phyloP scores from a whole-genome alignment of 495 filamentous ascomycete species.

The Penicillium flavigenum region DNA sequence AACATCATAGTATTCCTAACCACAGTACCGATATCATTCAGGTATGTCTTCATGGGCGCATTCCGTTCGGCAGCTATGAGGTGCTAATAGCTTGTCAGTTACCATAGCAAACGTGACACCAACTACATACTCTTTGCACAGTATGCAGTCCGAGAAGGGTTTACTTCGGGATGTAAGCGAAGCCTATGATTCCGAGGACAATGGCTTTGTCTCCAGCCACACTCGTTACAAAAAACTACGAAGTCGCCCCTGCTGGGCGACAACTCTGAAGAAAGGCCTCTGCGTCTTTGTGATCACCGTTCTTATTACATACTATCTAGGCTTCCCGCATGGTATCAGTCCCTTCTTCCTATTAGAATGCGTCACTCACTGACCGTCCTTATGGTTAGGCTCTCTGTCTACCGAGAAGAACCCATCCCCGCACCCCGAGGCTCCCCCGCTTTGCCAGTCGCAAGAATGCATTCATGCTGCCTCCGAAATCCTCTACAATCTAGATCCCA shows the following conservation, averaged over 20 bases:
- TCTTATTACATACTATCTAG: slow-evolving; percentile 14
- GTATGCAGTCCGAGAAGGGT: slow-evolving; percentile 10
- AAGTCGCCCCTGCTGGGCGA: slow-evolving; percentile 15
- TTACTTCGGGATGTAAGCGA: slow-evolving; percentile 7
- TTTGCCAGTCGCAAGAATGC: slow-evolving; percentile 62
- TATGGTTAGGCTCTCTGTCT: slow-evolving; percentile 4
- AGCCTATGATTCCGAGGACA: slow-evolving; percentile 3
- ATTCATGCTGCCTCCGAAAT: slow-evolving; percentile 67
- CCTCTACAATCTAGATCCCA: slow-evolving; percentile 65
- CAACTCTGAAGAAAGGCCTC: slow-evolving; percentile 9
- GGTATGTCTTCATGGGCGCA: neutral
- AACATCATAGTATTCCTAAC: neutral
- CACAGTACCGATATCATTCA: neutral
- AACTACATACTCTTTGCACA: neutral
- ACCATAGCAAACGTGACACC: slow-evolving; percentile 8
- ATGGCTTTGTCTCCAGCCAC: slow-evolving; percentile 10
- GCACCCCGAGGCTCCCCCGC: slow-evolving; percentile 20
- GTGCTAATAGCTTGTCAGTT: slow-evolving; percentile 14
- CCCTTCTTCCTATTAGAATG: neutral
- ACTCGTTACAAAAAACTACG: slow-evolving; percentile 5
- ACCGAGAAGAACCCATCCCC: slow-evolving; percentile 12
- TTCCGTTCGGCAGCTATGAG: neutral
- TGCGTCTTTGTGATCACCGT: slow-evolving; percentile 11
- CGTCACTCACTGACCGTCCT: neutral
- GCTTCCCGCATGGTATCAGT: slow-evolving; percentile 8